These are phyloP conservation scores for Cephaloascus albidus DNA, from an alignment of 805 yeast species.

Conservation along the genomic window DNA sequence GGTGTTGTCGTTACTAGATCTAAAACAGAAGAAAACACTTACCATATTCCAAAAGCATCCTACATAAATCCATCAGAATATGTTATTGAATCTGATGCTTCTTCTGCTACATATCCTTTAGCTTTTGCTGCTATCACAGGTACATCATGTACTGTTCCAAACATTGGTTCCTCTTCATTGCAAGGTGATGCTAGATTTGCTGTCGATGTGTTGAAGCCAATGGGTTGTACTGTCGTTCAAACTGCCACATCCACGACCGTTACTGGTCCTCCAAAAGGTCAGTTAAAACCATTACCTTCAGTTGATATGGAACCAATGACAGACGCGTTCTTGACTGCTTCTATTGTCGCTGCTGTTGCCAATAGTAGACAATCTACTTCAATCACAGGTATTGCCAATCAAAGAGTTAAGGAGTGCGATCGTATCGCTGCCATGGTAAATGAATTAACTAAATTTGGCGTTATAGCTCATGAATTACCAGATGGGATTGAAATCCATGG, in stretches of 20 bases:
- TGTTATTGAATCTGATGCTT: slow-evolving; percentile 92
- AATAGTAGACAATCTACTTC: slow-evolving; percentile 46
- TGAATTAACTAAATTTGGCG: slow-evolving; percentile 87
- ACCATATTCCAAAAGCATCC: slow-evolving; percentile 78
- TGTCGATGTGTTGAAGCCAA: slow-evolving; percentile 80
- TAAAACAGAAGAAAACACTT: slow-evolving; percentile 67
- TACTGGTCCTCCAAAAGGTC: slow-evolving; percentile 72
- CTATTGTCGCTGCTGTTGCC: slow-evolving; percentile 95
- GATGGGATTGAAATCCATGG: slow-evolving; percentile 92
- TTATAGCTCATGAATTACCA: slow-evolving; percentile 69
- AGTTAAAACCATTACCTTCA: slow-evolving; percentile 55
- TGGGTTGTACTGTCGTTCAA: slow-evolving; percentile 90
- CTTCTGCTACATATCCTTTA: slow-evolving; percentile 94
- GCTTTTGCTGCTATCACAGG: slow-evolving; percentile 98
- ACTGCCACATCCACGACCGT: slow-evolving; percentile 85
- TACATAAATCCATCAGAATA: slow-evolving; percentile 79
- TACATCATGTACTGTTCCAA: slow-evolving; percentile 85
- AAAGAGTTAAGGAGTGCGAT: slow-evolving; percentile 95
- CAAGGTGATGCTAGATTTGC: slow-evolving; percentile 99
- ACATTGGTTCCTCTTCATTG: slow-evolving; percentile 82
- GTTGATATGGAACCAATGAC: slow-evolving; percentile 99
- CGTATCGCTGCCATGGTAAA: slow-evolving; percentile 91
- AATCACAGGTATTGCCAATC: slow-evolving; percentile 94
- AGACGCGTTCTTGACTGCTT: slow-evolving; percentile 94
- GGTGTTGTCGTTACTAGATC: slow-evolving; percentile 74